Evolutionary conservation across 768 basidiomycete genomes (phyloP).

Genomic region (Dentipellis sp.): DNA sequence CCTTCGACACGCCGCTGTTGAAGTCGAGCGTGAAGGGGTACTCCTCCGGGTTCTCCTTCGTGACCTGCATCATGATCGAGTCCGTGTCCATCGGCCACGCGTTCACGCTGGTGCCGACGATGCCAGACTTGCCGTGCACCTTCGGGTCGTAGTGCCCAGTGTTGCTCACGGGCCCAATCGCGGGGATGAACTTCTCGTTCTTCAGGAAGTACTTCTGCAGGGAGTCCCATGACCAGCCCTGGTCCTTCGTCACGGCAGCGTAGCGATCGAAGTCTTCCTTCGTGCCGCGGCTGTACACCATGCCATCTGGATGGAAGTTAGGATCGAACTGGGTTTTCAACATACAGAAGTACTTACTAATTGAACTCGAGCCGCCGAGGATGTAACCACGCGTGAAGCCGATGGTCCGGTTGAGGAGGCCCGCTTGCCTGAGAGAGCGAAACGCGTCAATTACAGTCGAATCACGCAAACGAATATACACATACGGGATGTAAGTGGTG

Average conservation of each 20-base stretch:
- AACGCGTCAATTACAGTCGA: not conserved
- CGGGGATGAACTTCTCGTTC: constrained; percentile 29
- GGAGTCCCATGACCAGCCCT: constrained; percentile 7
- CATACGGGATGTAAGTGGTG: constrained; percentile 12
- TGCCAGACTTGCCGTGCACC: constrained; percentile 27
- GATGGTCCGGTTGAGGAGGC: not conserved
- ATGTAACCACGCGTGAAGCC: constrained; percentile 4
- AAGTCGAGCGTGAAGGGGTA: constrained; percentile 19
- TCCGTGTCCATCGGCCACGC: not conserved
- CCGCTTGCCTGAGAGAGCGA: not conserved
- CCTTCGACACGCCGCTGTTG: constrained; percentile 16
- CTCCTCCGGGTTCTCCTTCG: constrained; percentile 12
- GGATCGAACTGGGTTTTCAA: not conserved
- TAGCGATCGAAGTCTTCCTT: constrained; percentile 12
- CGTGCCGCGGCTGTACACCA: constrained; percentile 14
- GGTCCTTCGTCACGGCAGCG: constrained; percentile 9
- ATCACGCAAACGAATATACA: not conserved
- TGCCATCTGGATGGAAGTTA: constrained; percentile 4
- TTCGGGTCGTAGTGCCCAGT: constrained; percentile 28
- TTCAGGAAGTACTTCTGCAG: constrained; percentile 2
- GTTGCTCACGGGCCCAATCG: constrained; percentile 28
- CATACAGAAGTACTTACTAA: constrained; percentile 7
- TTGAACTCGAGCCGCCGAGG: constrained; percentile 8
- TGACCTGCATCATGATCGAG: constrained; percentile 5
- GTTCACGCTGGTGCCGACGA: constrained; percentile 16